Conservation (phyloP, 768 basidiomycete species). For the Lactarius hatsudake region DNA sequence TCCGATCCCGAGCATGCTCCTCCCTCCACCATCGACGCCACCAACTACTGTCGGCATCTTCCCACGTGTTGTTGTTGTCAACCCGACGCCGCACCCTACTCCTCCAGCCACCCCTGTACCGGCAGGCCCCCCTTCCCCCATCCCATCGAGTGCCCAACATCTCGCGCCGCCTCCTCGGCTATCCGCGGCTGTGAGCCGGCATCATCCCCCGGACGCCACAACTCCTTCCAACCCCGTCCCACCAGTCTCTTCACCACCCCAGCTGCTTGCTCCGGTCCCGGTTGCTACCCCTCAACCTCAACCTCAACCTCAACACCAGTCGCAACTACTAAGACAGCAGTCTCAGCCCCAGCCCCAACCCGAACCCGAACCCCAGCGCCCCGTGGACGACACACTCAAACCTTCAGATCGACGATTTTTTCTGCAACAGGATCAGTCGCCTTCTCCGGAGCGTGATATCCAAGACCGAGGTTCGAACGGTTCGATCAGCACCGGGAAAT, state of each 20-base stretch:
- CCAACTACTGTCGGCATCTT: constrained; percentile 34
- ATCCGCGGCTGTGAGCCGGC: constrained; percentile 25
- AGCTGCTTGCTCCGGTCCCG: constrained; percentile 39
- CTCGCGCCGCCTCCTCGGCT: constrained; percentile 32
- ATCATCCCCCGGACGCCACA: constrained; percentile 18
- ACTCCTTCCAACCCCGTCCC: constrained; percentile 28
- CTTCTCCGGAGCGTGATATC: constrained; percentile 39
- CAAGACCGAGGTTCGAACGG: constrained; percentile 30
- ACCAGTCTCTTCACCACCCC: constrained; percentile 37
- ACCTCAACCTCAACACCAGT: background rate
- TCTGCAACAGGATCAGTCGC: constrained; percentile 41
- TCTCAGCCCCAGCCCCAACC: background rate
- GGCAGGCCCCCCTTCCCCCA: constrained; percentile 30
- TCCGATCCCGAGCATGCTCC: constrained; percentile 30
- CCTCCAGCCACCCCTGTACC: constrained; percentile 64
- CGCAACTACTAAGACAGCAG: background rate
- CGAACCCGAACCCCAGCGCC: constrained; percentile 4
- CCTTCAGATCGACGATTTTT: constrained; percentile 44
- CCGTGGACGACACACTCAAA: constrained; percentile 36
- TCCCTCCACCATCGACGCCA: constrained; percentile 26
- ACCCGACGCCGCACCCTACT: constrained; percentile 76
- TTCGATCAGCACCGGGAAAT: constrained; percentile 34
- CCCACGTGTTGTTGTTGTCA: constrained; percentile 64
- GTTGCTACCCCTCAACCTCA: background rate
- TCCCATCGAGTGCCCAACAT: constrained; percentile 33